These are phyloP conservation scores for Chamaecyparis obtusa DNA, from an alignment of 75 land plant species.

Conservation along the genomic window DNA sequence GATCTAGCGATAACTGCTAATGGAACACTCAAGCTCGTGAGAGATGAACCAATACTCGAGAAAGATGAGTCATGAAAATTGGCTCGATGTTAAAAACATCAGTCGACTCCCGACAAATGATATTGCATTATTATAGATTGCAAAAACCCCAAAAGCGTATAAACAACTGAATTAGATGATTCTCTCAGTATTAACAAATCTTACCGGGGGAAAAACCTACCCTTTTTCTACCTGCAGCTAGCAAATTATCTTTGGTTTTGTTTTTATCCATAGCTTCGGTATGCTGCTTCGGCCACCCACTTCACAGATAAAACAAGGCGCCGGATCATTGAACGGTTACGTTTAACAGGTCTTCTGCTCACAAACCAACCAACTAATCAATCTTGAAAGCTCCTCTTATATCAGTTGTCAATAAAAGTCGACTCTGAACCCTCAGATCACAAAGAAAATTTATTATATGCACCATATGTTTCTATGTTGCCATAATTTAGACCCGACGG, in stretches of 20 bases:
- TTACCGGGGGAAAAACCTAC: constrained; percentile 17
- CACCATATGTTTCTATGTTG: background rate
- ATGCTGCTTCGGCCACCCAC: background rate
- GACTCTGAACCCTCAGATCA: background rate
- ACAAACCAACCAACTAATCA: background rate
- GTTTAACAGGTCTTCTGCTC: background rate
- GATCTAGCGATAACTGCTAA: background rate
- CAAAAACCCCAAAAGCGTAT: background rate
- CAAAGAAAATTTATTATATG: background rate
- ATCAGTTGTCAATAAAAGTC: background rate
- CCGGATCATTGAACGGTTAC: background rate
- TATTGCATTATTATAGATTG: background rate
- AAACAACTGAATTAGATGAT: background rate
- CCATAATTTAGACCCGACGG: background rate
- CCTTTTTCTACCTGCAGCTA: constrained; percentile 82
- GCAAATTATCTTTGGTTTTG: constrained; percentile 64
- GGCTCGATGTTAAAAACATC: background rate
- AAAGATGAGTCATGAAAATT: background rate
- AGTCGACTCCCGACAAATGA: background rate
- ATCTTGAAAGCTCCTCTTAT: background rate
- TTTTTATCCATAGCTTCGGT: constrained; percentile 60
- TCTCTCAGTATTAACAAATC: background rate
- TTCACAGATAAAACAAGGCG: background rate
- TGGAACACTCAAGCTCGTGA: background rate
- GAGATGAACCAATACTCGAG: background rate